Conservation (phyloP, 2,329 filamentous ascomycete genomes). For the Alternaria novae-zelandiae region DNA sequence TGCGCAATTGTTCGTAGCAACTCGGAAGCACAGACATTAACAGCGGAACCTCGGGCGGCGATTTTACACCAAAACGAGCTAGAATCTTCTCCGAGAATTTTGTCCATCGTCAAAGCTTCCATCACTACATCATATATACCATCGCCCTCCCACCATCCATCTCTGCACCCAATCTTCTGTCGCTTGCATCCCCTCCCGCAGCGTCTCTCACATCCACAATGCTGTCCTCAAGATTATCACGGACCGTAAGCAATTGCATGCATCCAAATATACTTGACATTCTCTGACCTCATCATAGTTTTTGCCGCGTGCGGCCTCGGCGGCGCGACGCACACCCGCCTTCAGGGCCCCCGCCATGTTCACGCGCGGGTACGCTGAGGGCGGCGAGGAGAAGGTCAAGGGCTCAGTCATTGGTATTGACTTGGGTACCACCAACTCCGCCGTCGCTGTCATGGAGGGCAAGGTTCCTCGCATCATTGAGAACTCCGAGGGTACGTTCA, state of each 20-base stretch:
- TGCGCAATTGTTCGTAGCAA: neutral
- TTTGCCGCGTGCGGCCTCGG: slow-evolving; percentile 76
- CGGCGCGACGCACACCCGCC: slow-evolving; percentile 69
- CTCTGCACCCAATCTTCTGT: slow-evolving; percentile 28
- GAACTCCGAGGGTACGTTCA: slow-evolving; percentile 81
- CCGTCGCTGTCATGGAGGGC: slow-evolving; percentile 97
- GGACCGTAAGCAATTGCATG: slow-evolving; percentile 43
- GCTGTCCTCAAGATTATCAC: slow-evolving; percentile 52
- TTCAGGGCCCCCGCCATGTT: slow-evolving; percentile 73
- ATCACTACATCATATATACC: slow-evolving; percentile 38
- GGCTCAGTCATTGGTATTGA: slow-evolving; percentile 98
- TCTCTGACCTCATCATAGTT: slow-evolving; percentile 46
- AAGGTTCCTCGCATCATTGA: slow-evolving; percentile 95
- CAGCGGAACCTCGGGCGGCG: slow-evolving; percentile 24
- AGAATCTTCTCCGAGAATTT: slow-evolving; percentile 39
- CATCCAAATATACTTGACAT: neutral
- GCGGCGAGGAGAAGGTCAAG: slow-evolving; percentile 80
- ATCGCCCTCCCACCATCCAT: slow-evolving; percentile 24
- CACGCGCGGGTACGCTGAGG: slow-evolving; percentile 74
- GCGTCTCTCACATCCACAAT: slow-evolving; percentile 41
- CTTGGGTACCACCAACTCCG: slow-evolving; percentile 97
- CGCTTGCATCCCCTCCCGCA: slow-evolving; percentile 40
- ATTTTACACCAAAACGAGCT: slow-evolving; percentile 23
- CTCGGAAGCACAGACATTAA: slow-evolving; percentile 23
- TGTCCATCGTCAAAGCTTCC: slow-evolving; percentile 36